phyloP scores from a whole-genome alignment of 768 basidiomycete genomes.

The Trametopsis cervina region DNA sequence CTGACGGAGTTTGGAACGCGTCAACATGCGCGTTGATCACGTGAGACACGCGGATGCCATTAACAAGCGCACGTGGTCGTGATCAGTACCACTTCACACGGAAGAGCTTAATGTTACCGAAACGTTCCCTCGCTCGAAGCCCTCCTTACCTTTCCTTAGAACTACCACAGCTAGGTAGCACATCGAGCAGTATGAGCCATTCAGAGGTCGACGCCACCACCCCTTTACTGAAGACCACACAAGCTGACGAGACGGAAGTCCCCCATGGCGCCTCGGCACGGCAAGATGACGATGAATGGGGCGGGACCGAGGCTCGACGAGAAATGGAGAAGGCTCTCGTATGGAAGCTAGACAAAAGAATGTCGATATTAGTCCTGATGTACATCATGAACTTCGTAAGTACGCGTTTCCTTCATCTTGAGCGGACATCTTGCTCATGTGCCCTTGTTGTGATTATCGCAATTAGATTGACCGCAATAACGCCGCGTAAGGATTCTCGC shows the following conservation, averaged over 20 bases:
- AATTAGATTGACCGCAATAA: conserved; percentile 65
- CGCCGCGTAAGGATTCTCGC: conserved; percentile 38
- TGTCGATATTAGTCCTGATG: conserved; percentile 36
- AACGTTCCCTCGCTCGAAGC: not conserved
- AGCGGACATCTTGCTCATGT: not conserved
- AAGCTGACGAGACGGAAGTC: not conserved
- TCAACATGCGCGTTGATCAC: not conserved
- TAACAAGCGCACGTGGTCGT: not conserved
- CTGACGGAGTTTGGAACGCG: not conserved
- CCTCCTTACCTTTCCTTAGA: no score
- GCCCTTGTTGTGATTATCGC: no score
- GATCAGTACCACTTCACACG: not conserved
- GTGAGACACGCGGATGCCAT: no score
- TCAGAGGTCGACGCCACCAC: not conserved
- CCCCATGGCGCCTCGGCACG: not conserved
- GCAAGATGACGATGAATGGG: conserved; percentile 23
- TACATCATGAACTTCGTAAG: conserved; percentile 44
- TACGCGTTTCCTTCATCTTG: conserved; percentile 17
- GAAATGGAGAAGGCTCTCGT: conserved; percentile 35
- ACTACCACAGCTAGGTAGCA: not conserved
- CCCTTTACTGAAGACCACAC: not conserved
- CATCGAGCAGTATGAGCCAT: not conserved
- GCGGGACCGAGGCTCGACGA: conserved; percentile 28
- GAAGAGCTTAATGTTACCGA: no score
- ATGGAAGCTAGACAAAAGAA: conserved; percentile 35